These are phyloP conservation scores for Rehmannia glutinosa DNA, from an alignment of 257 asterid species.

Conservation along the genomic window DNA sequence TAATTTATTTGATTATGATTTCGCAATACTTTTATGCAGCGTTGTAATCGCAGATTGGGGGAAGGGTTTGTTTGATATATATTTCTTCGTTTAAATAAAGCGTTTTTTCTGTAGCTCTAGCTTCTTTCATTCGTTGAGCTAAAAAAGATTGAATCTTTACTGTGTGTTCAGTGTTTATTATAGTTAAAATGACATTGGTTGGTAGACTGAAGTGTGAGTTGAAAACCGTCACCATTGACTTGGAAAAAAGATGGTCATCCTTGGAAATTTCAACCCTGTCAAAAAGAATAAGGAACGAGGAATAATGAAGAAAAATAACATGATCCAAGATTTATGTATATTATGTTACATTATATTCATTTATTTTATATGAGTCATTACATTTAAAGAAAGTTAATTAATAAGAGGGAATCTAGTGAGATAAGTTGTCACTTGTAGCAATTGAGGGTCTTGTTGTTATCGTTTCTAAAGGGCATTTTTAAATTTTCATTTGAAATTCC, in stretches of 20 bases:
- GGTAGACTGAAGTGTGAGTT: neutral
- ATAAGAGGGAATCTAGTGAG: no score
- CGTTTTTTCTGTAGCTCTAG: neutral
- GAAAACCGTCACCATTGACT: conserved; percentile 10
- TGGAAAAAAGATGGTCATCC: neutral
- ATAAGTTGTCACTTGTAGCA: no score
- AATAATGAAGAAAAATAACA: neutral
- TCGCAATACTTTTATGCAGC: no score
- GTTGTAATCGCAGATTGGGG: no score
- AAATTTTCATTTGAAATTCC: no score
- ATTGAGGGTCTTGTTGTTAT: no score
- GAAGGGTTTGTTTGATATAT: no score
- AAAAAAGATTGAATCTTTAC: conserved; percentile 22
- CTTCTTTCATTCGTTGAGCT: neutral
- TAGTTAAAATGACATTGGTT: neutral
- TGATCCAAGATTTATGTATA: neutral
- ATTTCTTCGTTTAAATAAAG: neutral
- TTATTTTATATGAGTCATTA: no score
- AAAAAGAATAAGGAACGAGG: neutral
- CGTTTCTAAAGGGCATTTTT: no score
- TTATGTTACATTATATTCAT: neutral
- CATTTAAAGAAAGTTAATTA: no score
- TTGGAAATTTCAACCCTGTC: neutral
- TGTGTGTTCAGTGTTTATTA: neutral
- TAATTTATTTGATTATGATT: conserved; percentile 22